Base-by-base conservation (phyloP, 305 asterid species). In the Ruellia speciosa region DNA sequence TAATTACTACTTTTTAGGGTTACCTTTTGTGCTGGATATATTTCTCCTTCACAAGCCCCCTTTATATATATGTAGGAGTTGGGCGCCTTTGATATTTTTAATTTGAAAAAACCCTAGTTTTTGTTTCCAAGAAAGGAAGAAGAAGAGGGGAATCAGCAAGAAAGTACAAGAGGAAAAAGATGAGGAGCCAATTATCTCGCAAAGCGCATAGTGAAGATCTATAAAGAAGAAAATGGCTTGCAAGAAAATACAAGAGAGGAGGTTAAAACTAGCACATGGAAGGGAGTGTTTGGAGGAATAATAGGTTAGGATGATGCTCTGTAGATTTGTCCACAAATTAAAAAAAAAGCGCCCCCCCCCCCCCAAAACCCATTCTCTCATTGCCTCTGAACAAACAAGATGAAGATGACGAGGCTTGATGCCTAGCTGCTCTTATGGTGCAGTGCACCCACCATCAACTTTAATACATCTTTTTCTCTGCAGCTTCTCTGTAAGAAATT, bases 201-300 rank as follows among this genome's bases (percentile, higher is more conserved):
- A 60, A 62, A 67, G 72, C 64, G 71, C 72, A 68, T 60, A 56
- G 74, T 64, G 79, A 58, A 35, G 75, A 37, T 37, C 11, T 74
- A 77, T 55, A 72, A 71, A 77, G 77, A 64, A 72, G 75, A 79
- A 78, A 70, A 66, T 59, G 68, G 69, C 33, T 20, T 34, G 16
- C 54, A 24, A 64, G 51, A 71, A 77, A 74, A 28, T 72, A 75
- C 88, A 72, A 82, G 60, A 69, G 35, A 31, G 77, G 67, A 70
- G 74, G 72, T 76, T 73, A 69, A 71, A 72, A 72, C 48, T 76
- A 81, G 87, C 68, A 69, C 75, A 79, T 80, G 96, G 88, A 78
- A 66, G 63, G 73, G 75, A 64, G 88, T 73, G 81, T 75, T 76
- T 77, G 82, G 81, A 74, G 75, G 88, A 82, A 77, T 77, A 81